These are phyloP conservation scores for Elsinoe arachidis DNA, from an alignment of 2,329 filamentous ascomycete genomes.

Conservation along the genomic window DNA sequence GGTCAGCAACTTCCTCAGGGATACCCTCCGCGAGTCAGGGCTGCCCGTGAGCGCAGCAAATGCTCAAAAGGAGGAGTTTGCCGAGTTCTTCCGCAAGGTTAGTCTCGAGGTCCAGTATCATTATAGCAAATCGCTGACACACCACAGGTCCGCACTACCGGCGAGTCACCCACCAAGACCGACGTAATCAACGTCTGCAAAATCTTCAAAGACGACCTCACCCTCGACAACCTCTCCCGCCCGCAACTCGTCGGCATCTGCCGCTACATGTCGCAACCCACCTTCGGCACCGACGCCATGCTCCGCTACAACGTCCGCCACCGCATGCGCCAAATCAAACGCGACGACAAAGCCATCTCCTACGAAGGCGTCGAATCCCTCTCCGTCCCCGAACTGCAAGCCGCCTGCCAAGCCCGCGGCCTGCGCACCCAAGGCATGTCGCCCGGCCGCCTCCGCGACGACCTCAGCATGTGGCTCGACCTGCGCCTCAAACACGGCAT, in stretches of 20 bases:
- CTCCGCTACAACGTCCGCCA: slow-evolving; percentile 94
- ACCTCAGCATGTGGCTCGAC: slow-evolving; percentile 89
- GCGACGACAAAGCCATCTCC: slow-evolving; percentile 87
- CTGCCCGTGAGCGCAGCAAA: slow-evolving; percentile 76
- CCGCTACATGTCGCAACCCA: slow-evolving; percentile 95
- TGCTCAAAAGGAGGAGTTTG: slow-evolving; percentile 80
- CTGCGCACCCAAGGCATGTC: slow-evolving; percentile 89
- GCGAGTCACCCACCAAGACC: slow-evolving; percentile 75
- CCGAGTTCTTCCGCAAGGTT: slow-evolving; percentile 95
- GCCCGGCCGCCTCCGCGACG: slow-evolving; percentile 76
- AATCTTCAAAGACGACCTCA: slow-evolving; percentile 96
- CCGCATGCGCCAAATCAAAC: slow-evolving; percentile 98
- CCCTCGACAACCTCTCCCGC: slow-evolving; percentile 89
- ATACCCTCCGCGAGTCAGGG: slow-evolving; percentile 87
- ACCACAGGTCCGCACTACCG: slow-evolving; percentile 58
- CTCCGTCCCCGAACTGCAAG: slow-evolving; percentile 87
- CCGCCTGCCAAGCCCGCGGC: slow-evolving; percentile 82
- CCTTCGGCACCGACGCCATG: slow-evolving; percentile 96
- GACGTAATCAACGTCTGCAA: slow-evolving; percentile 99
- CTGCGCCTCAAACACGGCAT: slow-evolving; percentile 87
- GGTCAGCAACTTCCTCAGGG: slow-evolving; percentile 80
- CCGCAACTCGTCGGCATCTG: slow-evolving; percentile 97
- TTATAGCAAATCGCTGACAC: slow-evolving; percentile 16
- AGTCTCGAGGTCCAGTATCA: neutral
- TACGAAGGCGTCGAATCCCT: slow-evolving; percentile 90